Percentiles rank a stretch among this genome's conserved stretches.
Evolutionary conservation across 331 rosid genomes (phyloP).

Genomic region (Spiraea crenata): DNA sequence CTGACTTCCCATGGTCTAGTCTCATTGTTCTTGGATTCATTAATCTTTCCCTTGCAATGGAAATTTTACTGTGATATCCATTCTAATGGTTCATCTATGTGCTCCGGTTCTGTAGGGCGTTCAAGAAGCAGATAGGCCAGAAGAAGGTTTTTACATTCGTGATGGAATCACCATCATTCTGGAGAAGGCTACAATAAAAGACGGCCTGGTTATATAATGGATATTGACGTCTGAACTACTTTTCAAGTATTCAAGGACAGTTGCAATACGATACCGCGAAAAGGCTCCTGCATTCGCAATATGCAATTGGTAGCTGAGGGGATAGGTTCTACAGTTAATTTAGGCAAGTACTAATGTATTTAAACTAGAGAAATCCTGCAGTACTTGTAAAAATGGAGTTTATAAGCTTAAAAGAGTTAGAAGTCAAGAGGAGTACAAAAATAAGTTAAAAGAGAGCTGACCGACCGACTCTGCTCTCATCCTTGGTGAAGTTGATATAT

Average conservation of each 20-base stretch:
- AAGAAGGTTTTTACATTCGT: conserved; percentile 79
- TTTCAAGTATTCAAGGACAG: background rate
- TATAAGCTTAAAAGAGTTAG: conserved; percentile 8
- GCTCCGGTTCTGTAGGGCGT: conserved; percentile 53
- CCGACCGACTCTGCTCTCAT: conserved; percentile 14
- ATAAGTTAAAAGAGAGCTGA: conserved; percentile 30
- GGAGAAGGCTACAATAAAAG: conserved; percentile 56
- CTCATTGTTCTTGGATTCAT: background rate
- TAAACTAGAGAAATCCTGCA: conserved; percentile 29
- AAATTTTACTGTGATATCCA: background rate
- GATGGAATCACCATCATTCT: conserved; percentile 63
- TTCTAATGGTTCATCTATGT: conserved; percentile 7
- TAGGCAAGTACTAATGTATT: conserved; percentile 26
- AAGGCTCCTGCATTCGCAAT: conserved; percentile 8
- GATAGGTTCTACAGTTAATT: conserved; percentile 10
- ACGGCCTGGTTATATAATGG: conserved; percentile 58
- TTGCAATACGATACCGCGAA: conserved; percentile 4
- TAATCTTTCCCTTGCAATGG: conserved; percentile 5
- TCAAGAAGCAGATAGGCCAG: conserved; percentile 82
- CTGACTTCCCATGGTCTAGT: background rate
- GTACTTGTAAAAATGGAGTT: conserved; percentile 26
- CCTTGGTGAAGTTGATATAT: conserved; percentile 7
- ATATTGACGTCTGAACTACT: background rate
- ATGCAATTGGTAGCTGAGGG: conserved; percentile 9
- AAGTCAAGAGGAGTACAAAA: conserved; percentile 16